Conservation (phyloP, 1,284 basidiomycete species). For the Boletus semigastroideus region DNA sequence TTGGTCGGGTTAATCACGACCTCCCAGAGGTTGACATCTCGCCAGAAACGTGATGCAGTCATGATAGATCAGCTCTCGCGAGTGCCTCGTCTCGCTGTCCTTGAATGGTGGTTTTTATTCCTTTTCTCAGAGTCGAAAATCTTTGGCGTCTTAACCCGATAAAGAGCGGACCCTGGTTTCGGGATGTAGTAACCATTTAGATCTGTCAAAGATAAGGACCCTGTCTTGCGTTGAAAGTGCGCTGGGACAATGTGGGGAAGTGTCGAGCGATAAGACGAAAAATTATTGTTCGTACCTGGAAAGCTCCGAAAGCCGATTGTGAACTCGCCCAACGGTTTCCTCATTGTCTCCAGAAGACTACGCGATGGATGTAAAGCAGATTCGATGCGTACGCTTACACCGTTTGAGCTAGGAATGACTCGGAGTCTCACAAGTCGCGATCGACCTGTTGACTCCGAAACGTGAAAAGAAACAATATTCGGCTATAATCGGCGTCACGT, state of each 20-base stretch:
- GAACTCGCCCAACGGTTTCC: background rate
- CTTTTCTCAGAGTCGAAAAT: background rate
- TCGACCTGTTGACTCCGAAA: too few species aligned
- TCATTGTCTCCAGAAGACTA: background rate
- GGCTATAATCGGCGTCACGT: background rate
- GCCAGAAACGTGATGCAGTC: background rate
- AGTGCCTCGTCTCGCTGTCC: background rate
- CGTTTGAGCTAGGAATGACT: background rate
- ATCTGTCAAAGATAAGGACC: conserved; percentile 7
- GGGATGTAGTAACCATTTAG: background rate
- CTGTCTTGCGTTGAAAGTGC: background rate
- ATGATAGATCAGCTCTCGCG: conserved; percentile 3
- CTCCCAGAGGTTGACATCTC: conserved; percentile 13
- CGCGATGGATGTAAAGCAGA: background rate
- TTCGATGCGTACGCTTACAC: background rate
- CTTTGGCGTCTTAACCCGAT: background rate
- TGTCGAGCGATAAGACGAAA: background rate
- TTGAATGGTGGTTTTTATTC: too few species aligned
- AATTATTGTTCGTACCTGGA: background rate
- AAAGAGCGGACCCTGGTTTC: background rate
- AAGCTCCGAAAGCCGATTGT: background rate
- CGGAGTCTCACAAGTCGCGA: too few species aligned
- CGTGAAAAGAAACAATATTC: background rate
- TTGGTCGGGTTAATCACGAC: conserved; percentile 51
- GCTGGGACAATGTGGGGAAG: background rate